phyloP scores from a whole-genome alignment of 805 yeast species.

The Ogataea allantospora region DNA sequence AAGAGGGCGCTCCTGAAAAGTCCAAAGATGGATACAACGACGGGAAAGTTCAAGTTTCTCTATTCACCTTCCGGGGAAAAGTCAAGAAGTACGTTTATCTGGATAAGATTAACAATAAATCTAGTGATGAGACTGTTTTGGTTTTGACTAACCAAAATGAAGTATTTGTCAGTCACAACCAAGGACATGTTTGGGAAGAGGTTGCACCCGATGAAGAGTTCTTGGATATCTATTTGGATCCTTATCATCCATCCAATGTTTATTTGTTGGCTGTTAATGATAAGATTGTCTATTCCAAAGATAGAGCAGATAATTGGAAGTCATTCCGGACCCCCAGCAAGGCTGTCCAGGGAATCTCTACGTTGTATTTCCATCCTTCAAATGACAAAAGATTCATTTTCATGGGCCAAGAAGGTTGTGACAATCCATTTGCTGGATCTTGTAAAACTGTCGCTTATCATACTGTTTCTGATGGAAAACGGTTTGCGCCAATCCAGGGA shows the following conservation, averaged over 20 bases:
- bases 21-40: slow-evolving; percentile 36
- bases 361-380: slow-evolving; percentile 63
- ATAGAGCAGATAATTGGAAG: slow-evolving; percentile 64
- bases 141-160: slow-evolving; percentile 53
- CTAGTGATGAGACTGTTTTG: slow-evolving; percentile 61
- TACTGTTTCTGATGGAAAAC: slow-evolving; percentile 64
- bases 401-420: slow-evolving; percentile 63
- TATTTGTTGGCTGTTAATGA: slow-evolving; percentile 49
- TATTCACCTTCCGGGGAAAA: slow-evolving; percentile 51
- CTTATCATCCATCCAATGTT: slow-evolving; percentile 51
- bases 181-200: slow-evolving; percentile 54
- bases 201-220: slow-evolving; percentile 48
- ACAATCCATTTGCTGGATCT: slow-evolving; percentile 36
- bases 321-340: slow-evolving; percentile 53
- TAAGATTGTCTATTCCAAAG: slow-evolving; percentile 55
- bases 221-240: slow-evolving; percentile 54
- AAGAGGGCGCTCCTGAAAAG: slow-evolving; percentile 35
- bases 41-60: slow-evolving; percentile 41
- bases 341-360: slow-evolving; percentile 40
- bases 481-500: slow-evolving; percentile 56
- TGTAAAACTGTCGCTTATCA: slow-evolving; percentile 61
- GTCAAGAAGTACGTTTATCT: slow-evolving; percentile 59
- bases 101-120: slow-evolving; percentile 45
- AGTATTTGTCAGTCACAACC: slow-evolving; percentile 68
- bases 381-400: slow-evolving; percentile 63